phyloP scores from a whole-genome alignment of 257 asterid species.

The Salvia hispanica region DNA sequence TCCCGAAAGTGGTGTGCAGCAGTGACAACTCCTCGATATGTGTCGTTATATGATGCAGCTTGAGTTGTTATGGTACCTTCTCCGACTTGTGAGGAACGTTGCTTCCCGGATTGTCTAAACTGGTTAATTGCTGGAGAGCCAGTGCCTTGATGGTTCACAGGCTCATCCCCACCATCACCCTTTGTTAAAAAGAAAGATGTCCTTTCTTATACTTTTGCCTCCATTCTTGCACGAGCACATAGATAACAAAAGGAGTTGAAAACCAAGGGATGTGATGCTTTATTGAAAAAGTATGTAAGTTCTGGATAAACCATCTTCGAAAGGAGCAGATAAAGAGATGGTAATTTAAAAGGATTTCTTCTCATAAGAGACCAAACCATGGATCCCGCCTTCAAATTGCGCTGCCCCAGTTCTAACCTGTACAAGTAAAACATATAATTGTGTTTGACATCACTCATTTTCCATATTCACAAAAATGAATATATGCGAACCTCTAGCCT shows the following conservation, averaged over 20 bases:
- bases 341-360: conserved; percentile 54
- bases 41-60: conserved; percentile 67
- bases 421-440: neutral
- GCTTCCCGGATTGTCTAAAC: conserved; percentile 67
- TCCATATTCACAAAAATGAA: neutral
- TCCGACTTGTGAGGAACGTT: conserved; percentile 56
- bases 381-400: conserved; percentile 76
- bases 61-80: conserved; percentile 99
- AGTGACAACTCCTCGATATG: too few species aligned
- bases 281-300: too few species aligned
- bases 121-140: conserved; percentile 83
- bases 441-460: neutral
- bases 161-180: conserved; percentile 70
- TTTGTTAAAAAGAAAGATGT: conserved; percentile 61
- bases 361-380: conserved; percentile 62
- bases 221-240: conserved; percentile 63
- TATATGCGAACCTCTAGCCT: conserved; percentile 67
- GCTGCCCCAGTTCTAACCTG: conserved; percentile 82
- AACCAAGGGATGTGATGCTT: too few species aligned
- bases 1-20: too few species aligned
- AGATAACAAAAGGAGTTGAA: neutral
- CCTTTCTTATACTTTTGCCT: conserved; percentile 81
- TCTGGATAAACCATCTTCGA: neutral
- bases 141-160: conserved; percentile 86
- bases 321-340: neutral